Percentiles rank a stretch among this genome's conserved stretches.
These are phyloP conservation scores for Rutstroemia sp. DNA, from an alignment of 2,329 filamentous ascomycete genomes.

Conservation along the genomic window DNA sequence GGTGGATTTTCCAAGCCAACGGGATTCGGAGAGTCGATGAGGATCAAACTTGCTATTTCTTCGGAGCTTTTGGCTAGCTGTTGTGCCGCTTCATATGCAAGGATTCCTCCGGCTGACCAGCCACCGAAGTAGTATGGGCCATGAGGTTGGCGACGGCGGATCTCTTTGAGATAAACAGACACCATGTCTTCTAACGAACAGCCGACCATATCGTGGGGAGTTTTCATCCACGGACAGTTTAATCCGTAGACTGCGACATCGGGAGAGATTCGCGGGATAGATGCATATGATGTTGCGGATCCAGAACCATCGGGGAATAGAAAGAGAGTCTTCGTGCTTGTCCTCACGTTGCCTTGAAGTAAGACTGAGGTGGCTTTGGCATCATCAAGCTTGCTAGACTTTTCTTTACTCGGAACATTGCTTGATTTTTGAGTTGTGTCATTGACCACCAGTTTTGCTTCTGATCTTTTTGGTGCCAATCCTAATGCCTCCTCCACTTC, in stretches of 20 bases:
- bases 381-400: neutral
- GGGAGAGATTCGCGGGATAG: neutral
- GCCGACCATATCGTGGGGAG: neutral
- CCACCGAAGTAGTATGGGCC: slow-evolving; percentile 2
- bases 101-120: slow-evolving; percentile 2
- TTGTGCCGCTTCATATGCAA: neutral
- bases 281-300: neutral
- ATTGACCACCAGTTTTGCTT: too few relatives aligned
- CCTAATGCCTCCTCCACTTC: neutral
- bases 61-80: slow-evolving; percentile 33
- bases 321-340: neutral
- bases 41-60: slow-evolving; percentile 47
- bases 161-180: neutral
- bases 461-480: neutral
- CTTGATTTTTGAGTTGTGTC: neutral
- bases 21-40: slow-evolving; percentile 59
- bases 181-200: neutral
- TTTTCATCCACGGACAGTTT: neutral
- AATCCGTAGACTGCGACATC: neutral
- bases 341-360: neutral
- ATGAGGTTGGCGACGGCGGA: neutral
- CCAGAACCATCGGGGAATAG: slow-evolving; percentile 3
- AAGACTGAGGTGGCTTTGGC: neutral
- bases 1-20: slow-evolving; percentile 60
- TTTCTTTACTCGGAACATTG: neutral